These are phyloP conservation scores for Penicillium canariense DNA, from an alignment of 495 filamentous ascomycete genomes.

Conservation along the genomic window DNA sequence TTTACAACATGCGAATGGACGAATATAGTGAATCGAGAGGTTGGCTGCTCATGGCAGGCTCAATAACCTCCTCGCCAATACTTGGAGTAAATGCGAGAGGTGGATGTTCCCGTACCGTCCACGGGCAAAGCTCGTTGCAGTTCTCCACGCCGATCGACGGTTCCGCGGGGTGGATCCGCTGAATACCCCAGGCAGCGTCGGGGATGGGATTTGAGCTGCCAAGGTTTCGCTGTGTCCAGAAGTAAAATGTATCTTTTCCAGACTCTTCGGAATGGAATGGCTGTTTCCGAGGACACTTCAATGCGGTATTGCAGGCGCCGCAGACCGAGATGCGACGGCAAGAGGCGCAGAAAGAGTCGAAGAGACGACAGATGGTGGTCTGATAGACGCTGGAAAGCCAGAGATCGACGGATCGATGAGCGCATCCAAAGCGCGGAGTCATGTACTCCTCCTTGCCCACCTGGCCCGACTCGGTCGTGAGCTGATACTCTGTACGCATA, in stretches of 20 bases:
- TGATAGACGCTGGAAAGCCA: constrained; percentile 47
- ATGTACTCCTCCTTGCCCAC: constrained; percentile 45
- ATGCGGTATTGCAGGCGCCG: constrained; percentile 36
- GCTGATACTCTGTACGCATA: constrained; percentile 43
- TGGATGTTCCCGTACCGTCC: constrained; percentile 45
- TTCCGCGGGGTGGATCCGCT: constrained; percentile 45
- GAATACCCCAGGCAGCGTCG: constrained; percentile 34
- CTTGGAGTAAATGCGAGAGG: constrained; percentile 34
- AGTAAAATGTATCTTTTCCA: constrained; percentile 35
- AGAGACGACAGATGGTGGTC: constrained; percentile 39
- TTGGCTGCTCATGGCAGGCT: constrained; percentile 36
- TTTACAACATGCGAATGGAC: constrained; percentile 39
- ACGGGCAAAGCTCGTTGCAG: constrained; percentile 45
- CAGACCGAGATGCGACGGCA: constrained; percentile 44
- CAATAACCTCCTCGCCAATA: constrained; percentile 38
- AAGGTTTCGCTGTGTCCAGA: constrained; percentile 42
- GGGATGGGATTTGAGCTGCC: constrained; percentile 30
- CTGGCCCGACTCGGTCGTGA: constrained; percentile 37
- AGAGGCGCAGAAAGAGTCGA: constrained; percentile 37
- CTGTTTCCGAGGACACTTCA: constrained; percentile 41
- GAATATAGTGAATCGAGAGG: constrained; percentile 39
- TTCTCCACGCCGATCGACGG: constrained; percentile 37
- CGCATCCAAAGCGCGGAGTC: constrained; percentile 47
- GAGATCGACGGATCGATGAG: constrained; percentile 46
- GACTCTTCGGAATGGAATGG: constrained; percentile 27